Evolutionary conservation across 1,139 yeast species (phyloP).

Genomic region (Saccharomyces hybrid): DNA sequence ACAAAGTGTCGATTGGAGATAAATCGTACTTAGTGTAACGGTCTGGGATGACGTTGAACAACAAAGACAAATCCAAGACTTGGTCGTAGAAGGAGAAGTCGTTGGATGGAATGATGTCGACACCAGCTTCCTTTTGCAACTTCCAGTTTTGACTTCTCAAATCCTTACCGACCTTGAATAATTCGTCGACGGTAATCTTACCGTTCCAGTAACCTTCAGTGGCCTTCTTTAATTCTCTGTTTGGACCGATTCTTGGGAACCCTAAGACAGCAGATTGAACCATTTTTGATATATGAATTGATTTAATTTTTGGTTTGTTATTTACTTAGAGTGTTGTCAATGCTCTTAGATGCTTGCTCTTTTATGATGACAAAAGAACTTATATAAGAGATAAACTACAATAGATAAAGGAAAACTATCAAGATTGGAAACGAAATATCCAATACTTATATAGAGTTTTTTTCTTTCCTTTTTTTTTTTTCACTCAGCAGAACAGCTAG

Average conservation of each 20-base stretch:
- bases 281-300: slow-evolving; percentile 40
- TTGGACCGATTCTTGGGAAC: slow-evolving; percentile 98
- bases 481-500: background rate
- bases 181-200: slow-evolving; percentile 79
- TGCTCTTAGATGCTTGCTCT: background rate
- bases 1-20: slow-evolving; percentile 83
- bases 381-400: background rate
- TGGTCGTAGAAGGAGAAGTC: slow-evolving; percentile 98
- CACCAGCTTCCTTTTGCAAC: slow-evolving; percentile 95
- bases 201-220: slow-evolving; percentile 99
- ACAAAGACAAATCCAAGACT: slow-evolving; percentile 82
- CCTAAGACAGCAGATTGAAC: slow-evolving; percentile 96
- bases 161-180: slow-evolving; percentile 87
- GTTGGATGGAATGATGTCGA: slow-evolving; percentile 92
- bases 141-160: slow-evolving; percentile 97
- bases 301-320: background rate
- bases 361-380: background rate
- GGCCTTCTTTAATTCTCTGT: slow-evolving; percentile 97
- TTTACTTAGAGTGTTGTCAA: background rate
- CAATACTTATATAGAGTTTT: background rate
- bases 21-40: slow-evolving; percentile 90
- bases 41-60: slow-evolving; percentile 94
- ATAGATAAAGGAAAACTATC: background rate
- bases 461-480: background rate
- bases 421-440: background rate